A percentile compares a stretch with the other conserved stretches of the same genome.
These are phyloP conservation scores for Hypoxylon lienhwacheense DNA, from an alignment of 495 filamentous ascomycete species.

Conservation along the genomic window DNA sequence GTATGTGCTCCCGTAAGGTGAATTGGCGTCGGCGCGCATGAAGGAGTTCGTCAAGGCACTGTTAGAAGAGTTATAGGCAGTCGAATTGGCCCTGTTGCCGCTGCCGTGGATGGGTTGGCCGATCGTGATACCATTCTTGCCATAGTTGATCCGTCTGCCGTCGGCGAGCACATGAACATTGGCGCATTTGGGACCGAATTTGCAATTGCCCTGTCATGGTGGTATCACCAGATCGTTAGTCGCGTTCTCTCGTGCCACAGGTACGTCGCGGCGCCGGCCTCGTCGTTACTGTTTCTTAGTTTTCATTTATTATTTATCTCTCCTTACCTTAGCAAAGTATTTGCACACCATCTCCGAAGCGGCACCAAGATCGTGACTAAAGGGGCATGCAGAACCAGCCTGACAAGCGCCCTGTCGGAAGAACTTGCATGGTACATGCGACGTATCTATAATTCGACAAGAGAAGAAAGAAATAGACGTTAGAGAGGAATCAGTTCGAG, in stretches of 20 bases:
- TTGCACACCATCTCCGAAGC: slow-evolving; percentile 88
- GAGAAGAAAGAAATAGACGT: too few relatives aligned
- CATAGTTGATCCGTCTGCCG: slow-evolving; percentile 82
- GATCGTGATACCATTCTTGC: slow-evolving; percentile 57
- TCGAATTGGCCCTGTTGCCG: slow-evolving; percentile 71
- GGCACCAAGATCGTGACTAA: slow-evolving; percentile 84
- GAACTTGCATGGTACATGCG: slow-evolving; percentile 99
- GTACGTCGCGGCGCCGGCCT: too few relatives aligned
- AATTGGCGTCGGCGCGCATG: slow-evolving; percentile 66
- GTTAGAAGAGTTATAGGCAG: slow-evolving; percentile 57
- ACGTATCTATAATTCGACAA: slow-evolving; percentile 69
- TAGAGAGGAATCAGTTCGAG: slow-evolving; percentile 5
- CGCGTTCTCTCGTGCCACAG: slow-evolving; percentile 5
- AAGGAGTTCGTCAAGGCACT: slow-evolving; percentile 84
- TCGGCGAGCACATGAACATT: slow-evolving; percentile 93
- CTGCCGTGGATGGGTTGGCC: slow-evolving; percentile 62
- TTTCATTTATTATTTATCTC: slow-evolving; percentile 5
- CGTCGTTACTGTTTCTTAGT: too few relatives aligned
- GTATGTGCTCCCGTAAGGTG: slow-evolving; percentile 41
- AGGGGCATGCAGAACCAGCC: slow-evolving; percentile 93
- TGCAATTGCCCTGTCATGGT: slow-evolving; percentile 86
- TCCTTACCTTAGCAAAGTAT: slow-evolving; percentile 91
- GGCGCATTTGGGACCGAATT: slow-evolving; percentile 96
- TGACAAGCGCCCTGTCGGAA: slow-evolving; percentile 94
- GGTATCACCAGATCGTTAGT: slow-evolving; percentile 41